Conservation (phyloP, 495 filamentous ascomycete species). For the Lepidopterella palustris region DNA sequence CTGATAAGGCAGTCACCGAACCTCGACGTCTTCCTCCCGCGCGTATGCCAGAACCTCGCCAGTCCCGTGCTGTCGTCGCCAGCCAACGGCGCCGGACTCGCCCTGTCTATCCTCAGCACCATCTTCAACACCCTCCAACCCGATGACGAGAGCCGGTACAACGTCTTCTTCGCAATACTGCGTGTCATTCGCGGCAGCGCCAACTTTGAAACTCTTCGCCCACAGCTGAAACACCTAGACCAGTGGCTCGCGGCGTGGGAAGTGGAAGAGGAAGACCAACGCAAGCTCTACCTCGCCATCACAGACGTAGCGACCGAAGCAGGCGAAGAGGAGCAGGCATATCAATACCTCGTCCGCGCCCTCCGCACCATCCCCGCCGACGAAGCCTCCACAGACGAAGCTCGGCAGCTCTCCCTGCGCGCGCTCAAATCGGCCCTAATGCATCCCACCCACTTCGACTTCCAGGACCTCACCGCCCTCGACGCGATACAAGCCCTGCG, state of each 20-base stretch:
- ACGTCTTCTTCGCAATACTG: constrained; percentile 79
- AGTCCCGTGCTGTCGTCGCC: constrained; percentile 81
- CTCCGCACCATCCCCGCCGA: constrained; percentile 75
- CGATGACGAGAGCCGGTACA: constrained; percentile 71
- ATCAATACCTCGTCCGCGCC: constrained; percentile 74
- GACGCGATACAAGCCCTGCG: constrained; percentile 81
- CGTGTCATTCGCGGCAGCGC: constrained; percentile 61
- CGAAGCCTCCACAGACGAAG: constrained; percentile 59
- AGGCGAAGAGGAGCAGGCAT: constrained; percentile 69
- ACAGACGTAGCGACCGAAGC: constrained; percentile 70
- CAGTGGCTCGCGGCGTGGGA: constrained; percentile 81
- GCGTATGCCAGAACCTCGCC: constrained; percentile 79
- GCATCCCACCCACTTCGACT: constrained; percentile 76
- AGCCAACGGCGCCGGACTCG: constrained; percentile 72
- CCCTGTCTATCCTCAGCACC: constrained; percentile 81
- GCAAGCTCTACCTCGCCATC: constrained; percentile 71
- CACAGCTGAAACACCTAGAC: constrained; percentile 71
- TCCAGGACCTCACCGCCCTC: constrained; percentile 82
- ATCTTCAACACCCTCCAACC: constrained; percentile 88
- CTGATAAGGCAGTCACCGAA: constrained; percentile 78
- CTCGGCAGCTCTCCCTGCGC: constrained; percentile 74
- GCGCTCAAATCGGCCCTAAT: constrained; percentile 76
- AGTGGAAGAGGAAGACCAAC: constrained; percentile 68
- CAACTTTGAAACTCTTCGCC: constrained; percentile 69
- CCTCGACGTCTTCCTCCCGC: constrained; percentile 74